Base-by-base conservation (phyloP, 2,329 filamentous ascomycete genomes). In the Juglanconis juglandina region DNA sequence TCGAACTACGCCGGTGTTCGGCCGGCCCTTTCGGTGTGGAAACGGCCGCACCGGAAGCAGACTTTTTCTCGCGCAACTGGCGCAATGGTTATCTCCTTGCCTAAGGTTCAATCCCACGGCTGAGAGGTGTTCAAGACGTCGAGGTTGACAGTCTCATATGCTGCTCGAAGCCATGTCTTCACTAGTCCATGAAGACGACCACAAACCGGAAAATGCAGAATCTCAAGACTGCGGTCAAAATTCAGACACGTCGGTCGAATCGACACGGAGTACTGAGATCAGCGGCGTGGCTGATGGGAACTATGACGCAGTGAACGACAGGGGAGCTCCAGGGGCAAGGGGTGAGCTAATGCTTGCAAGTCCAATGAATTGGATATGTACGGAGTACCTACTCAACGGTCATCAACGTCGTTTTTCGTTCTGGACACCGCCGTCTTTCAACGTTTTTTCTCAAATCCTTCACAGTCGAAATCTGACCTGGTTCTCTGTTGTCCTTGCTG, bases 241-340 rank as follows among this genome's bases (percentile, higher is more conserved):
- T 24, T 24, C 24, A 24, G 24, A 24, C 24, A 24, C 24, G 24
- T 24, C 24, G 24, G 24, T 24, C 24, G 24, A 24, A 24, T 24
- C 24, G 24, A 24, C 24, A 24, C 24, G 24, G 24, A 24, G 24
- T 24, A 24, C 24, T 24, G 24, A 24, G 24, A 24, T 24, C 24
- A 24, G 24, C 24, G 24, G 24, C 24, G 24, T 24, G 24, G 24
- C 39, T 42, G 39, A 10, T 7, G 39, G 39, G 39, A 42, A 11
- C 39, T 10, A 42, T 42, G 55, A 58, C 55, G 48, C 48, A 58
- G 24, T 13, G 9, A 11, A 49, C 13, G n/a, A 35, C 55, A 58
- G 30, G 55, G 55, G 32, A 51, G 24, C n/a, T 42, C 14, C 35
- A 42, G 54, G 47, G 37, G 47, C 37, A 30, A 24, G 49, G 11